phyloP scores from a whole-genome alignment of 2,329 filamentous ascomycete genomes.

The Trichoderma oligosporum region DNA sequence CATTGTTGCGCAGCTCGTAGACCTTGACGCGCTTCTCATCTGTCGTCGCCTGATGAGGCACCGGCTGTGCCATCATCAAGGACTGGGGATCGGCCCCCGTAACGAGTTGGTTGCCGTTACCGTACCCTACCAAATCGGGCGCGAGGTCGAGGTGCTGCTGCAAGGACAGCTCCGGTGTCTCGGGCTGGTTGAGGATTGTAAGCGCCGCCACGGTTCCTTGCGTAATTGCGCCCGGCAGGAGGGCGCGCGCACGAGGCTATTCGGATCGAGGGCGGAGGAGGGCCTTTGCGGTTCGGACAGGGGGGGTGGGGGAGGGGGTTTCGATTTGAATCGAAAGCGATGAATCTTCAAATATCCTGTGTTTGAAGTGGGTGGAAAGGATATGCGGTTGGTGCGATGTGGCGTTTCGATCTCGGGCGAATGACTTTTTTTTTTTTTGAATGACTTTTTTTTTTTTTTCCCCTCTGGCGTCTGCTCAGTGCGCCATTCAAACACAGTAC shows the following conservation, averaged over 20 bases:
- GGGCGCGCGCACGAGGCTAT: slow-evolving; percentile 20
- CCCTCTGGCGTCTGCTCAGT: slow-evolving; percentile 24
- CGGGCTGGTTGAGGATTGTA: slow-evolving; percentile 51
- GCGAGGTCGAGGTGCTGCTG: slow-evolving; percentile 58
- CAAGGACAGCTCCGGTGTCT: slow-evolving; percentile 53
- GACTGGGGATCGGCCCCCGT: slow-evolving; percentile 55
- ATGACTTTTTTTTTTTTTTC: slow-evolving; percentile 4
- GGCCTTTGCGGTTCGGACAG: slow-evolving; percentile 12
- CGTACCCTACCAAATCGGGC: slow-evolving; percentile 50
- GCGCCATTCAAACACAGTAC: slow-evolving; percentile 32
- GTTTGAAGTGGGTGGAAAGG: not conserved
- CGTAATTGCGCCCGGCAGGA: slow-evolving; percentile 27
- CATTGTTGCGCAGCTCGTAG: slow-evolving; percentile 96
- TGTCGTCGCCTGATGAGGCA: slow-evolving; percentile 64
- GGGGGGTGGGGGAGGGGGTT: slow-evolving; percentile 19
- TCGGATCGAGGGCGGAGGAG: slow-evolving; percentile 4
- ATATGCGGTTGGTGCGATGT: slow-evolving; percentile 21
- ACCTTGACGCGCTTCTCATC: slow-evolving; percentile 87
- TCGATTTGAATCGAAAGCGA: not conserved
- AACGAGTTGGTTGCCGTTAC: slow-evolving; percentile 44
- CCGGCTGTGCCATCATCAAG: slow-evolving; percentile 67
- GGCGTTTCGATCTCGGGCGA: slow-evolving; percentile 12
- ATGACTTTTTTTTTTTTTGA: slow-evolving; percentile 2
- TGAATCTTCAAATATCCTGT: not conserved
- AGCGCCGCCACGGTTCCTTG: slow-evolving; percentile 53